phyloP scores from a whole-genome alignment of 306 rosid species.

The cucumber (Cucumis sativus) region Cucumber_9930_V3 NC_026657.2:31130501-31131000 shows the following conservation, averaged over 20 bases:
- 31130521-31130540: neutral
- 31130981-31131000: no score
- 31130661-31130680: neutral
- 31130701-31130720: neutral
- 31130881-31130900: no score
- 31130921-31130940: no score
- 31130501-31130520: neutral
- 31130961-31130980: no score
- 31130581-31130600: neutral
- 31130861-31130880: neutral
- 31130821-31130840: neutral
- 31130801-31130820: neutral
- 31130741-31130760: neutral
- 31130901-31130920: no score
- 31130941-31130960: no score
- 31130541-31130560: neutral
- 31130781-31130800: neutral
- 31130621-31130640: neutral
- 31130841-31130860: neutral
- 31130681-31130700: neutral
- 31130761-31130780: neutral
- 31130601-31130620: neutral
- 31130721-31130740: neutral
- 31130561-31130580: neutral
- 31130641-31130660: slow-evolving; percentile 1